These are phyloP conservation scores for Nemophila menziesii DNA, from an alignment of 257 asterid species.

Conservation along the genomic window DNA sequence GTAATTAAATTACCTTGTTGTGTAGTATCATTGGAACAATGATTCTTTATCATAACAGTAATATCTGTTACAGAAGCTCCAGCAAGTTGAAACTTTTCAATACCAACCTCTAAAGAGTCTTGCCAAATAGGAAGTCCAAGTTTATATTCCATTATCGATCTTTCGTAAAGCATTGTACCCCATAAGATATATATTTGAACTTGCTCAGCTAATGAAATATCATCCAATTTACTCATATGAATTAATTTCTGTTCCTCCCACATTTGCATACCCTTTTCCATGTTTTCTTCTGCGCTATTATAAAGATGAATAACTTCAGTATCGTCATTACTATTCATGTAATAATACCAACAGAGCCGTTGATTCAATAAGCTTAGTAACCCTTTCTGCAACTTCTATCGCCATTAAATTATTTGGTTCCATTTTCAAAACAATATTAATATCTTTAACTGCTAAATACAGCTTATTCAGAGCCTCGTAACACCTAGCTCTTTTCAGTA, in stretches of 20 bases:
- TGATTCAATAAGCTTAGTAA: constrained; percentile 32
- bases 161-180: constrained; percentile 81
- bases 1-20: constrained; percentile 38
- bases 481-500: constrained; percentile 82
- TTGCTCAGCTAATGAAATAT: constrained; percentile 39
- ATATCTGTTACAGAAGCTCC: constrained; percentile 82
- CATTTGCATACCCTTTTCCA: constrained; percentile 73
- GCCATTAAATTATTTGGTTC: constrained; percentile 82
- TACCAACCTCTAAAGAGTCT: constrained; percentile 65
- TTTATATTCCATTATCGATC: constrained; percentile 80
- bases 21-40: constrained; percentile 49
- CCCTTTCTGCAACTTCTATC: constrained; percentile 52
- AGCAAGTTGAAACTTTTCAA: constrained; percentile 72
- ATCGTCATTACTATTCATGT: constrained; percentile 38
- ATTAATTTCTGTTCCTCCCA: too few relatives aligned
- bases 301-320: constrained; percentile 52
- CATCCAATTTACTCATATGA: too few relatives aligned
- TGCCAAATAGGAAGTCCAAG: constrained; percentile 70
- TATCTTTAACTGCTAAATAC: constrained; percentile 64
- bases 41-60: constrained; percentile 77
- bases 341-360: constrained; percentile 68
- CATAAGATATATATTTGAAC: constrained; percentile 65
- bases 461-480: constrained; percentile 71
- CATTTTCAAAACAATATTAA: constrained; percentile 41
- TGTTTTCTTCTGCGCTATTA: constrained; percentile 63